A percentile compares a stretch with the other conserved stretches of the same genome.
Evolutionary conservation across 495 filamentous ascomycete species (phyloP).

Genomic region (Aspergillus steynii): DNA sequence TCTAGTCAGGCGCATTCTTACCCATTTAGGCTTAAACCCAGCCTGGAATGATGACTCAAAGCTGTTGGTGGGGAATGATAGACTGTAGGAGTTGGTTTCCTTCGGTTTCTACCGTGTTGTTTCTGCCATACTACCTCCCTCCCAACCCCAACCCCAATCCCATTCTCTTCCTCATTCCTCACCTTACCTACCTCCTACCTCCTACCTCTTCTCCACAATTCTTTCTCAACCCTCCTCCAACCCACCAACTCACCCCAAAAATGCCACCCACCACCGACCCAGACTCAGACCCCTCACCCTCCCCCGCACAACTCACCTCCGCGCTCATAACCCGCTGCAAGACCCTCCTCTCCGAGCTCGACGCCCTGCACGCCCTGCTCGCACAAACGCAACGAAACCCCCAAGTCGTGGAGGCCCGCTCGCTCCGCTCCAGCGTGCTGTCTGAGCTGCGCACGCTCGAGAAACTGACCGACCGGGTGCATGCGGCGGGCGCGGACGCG

Average conservation of each 20-base stretch:
- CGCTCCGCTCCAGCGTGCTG: slow-evolving; percentile 48
- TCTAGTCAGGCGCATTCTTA: not conserved
- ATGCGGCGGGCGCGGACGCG: slow-evolving; percentile 12
- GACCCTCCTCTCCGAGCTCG: slow-evolving; percentile 47
- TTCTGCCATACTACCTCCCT: no score
- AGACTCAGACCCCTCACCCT: not conserved
- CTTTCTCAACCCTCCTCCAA: not conserved
- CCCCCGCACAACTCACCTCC: slow-evolving; percentile 18
- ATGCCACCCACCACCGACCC: not conserved
- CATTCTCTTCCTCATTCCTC: no score
- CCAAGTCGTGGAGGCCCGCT: slow-evolving; percentile 52
- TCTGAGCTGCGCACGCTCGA: slow-evolving; percentile 52
- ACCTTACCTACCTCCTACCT: no score
- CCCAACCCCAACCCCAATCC: no score
- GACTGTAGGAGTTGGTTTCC: no score
- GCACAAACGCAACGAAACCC: slow-evolving; percentile 46
- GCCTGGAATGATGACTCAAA: not conserved
- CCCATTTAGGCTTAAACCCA: not conserved
- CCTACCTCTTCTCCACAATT: no score
- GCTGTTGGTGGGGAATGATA: not conserved
- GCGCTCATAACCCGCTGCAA: slow-evolving; percentile 43
- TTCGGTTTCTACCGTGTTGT: no score
- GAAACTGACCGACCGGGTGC: slow-evolving; percentile 39
- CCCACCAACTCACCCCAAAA: not conserved
- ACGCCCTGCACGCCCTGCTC: slow-evolving; percentile 47